Conservation (phyloP, 1,139 yeast species). For the Suhomyces bokatorum region DNA sequence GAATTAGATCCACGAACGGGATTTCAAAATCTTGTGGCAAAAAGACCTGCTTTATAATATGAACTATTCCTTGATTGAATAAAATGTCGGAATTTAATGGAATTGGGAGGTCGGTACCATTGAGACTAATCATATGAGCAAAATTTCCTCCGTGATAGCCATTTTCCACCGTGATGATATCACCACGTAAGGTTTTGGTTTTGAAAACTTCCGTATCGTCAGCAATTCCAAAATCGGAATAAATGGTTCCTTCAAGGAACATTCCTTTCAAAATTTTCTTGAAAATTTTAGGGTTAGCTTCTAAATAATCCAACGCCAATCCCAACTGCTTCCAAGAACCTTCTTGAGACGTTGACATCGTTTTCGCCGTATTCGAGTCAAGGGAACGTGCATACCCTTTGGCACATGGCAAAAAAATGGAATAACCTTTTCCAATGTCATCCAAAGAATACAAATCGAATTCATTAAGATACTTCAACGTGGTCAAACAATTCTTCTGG, state of each 20-base stretch:
- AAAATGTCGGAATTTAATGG: slow-evolving; percentile 64
- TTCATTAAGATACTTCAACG: slow-evolving; percentile 34
- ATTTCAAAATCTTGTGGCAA: slow-evolving; percentile 61
- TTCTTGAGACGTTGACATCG: not conserved
- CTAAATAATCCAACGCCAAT: slow-evolving; percentile 60
- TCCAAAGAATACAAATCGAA: slow-evolving; percentile 41
- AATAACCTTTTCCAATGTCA: slow-evolving; percentile 61
- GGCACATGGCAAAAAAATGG: slow-evolving; percentile 78
- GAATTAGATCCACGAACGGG: slow-evolving; percentile 56
- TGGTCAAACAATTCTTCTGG: slow-evolving; percentile 37
- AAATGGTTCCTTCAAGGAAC: slow-evolving; percentile 63
- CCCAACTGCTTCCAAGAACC: slow-evolving; percentile 70
- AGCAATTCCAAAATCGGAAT: slow-evolving; percentile 55
- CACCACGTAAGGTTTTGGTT: slow-evolving; percentile 42
- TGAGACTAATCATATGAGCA: slow-evolving; percentile 29
- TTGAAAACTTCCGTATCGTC: slow-evolving; percentile 21
- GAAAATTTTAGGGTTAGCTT: slow-evolving; percentile 52
- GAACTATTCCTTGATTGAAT: slow-evolving; percentile 85
- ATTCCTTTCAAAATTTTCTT: slow-evolving; percentile 54
- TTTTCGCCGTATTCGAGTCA: not conserved
- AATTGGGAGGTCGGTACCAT: slow-evolving; percentile 29
- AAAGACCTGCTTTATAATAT: slow-evolving; percentile 57
- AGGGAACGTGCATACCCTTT: not conserved
- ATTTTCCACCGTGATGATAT: slow-evolving; percentile 24
- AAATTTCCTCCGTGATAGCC: slow-evolving; percentile 26